Conservation (phyloP, 2,329 filamentous ascomycete species). For the Mollisiaceae sp. region DNA sequence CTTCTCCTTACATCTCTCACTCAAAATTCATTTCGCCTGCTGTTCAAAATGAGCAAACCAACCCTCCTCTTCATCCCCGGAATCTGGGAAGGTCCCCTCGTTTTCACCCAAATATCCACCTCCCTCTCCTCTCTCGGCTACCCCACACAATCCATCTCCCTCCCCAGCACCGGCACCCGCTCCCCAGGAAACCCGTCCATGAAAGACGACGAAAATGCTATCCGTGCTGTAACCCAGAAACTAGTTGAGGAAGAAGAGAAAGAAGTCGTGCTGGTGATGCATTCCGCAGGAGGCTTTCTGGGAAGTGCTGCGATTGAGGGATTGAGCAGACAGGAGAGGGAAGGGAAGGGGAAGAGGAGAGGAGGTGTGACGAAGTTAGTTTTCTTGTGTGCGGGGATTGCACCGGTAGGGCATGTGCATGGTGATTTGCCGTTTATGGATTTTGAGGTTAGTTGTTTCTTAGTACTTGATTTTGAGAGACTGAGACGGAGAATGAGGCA, state of each 20-base stretch:
- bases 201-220: conserved; percentile 33
- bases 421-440: conserved; percentile 29
- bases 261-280: conserved; percentile 31
- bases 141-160: conserved; percentile 9
- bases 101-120: conserved; percentile 26
- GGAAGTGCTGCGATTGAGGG: conserved; percentile 34
- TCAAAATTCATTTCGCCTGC: neutral
- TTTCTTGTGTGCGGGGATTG: conserved; percentile 33
- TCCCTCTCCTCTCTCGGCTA: conserved; percentile 19
- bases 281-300: conserved; percentile 36
- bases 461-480: neutral
- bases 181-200: conserved; percentile 32
- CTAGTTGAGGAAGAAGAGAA: conserved; percentile 29
- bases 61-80: conserved; percentile 37
- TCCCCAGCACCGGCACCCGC: conserved; percentile 33
- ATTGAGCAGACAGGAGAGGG: conserved; percentile 19
- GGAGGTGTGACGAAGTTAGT: conserved; percentile 36
- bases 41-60: conserved; percentile 5
- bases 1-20: neutral
- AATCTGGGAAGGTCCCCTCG: conserved; percentile 36
- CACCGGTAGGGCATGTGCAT: conserved; percentile 27
- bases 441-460: conserved; percentile 24
- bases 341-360: conserved; percentile 1
- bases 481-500: neutral
- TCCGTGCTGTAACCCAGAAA: conserved; percentile 27